Base-by-base conservation (phyloP, 352 stramenopile species). In the Pythium phragmitis region DNA sequence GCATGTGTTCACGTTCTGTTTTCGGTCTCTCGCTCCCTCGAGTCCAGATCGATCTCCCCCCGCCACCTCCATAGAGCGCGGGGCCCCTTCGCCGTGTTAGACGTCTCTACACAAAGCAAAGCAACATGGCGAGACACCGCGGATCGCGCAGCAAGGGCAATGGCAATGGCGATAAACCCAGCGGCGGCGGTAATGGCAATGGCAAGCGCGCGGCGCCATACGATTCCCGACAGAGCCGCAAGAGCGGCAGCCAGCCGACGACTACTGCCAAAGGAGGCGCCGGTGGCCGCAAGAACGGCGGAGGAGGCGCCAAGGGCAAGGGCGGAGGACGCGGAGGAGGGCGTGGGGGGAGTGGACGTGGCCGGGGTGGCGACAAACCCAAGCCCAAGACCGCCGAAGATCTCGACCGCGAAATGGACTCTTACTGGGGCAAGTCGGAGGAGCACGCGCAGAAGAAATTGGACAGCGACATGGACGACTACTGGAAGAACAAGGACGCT, bases 361-460 rank as follows among this genome's bases (percentile, higher is more conserved):
- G 74, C 26, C 54, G 74, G 9, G 51, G 70, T 17, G 63, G 66
- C 14, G 69, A 81, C 57, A 91, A 91, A 60, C 73, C 76, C 23
- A 91, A 91, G 75, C 71, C 83, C 8, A 84, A 80, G 65, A 92
- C 86, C 2, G 83, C 83, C 1, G 82, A 92, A 60, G 82, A 94
- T 53, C 74, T 94, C 28, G 83, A 94, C 67, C 80, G 79, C 46
- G 86, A 94, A 52, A 92, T 94, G 86, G 86, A 94, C 77, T 85
- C 60, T 30, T 94, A 94, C 78, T 94, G 86, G 86, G 82, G 82
- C 53, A 94, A 94, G 72, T 92, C 83, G 57, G 74, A 80, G 63
- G 86, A 94, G 69, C 86, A 94, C 65, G 86, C 86, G 23, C 43
- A 77, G 54, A 94, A 94, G 79, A 91, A 91, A 69, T 65, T 94